Evolutionary conservation across 108 stramenopile genomes (phyloP).

Genomic region (Cyclostephanos tholiformis): DNA sequence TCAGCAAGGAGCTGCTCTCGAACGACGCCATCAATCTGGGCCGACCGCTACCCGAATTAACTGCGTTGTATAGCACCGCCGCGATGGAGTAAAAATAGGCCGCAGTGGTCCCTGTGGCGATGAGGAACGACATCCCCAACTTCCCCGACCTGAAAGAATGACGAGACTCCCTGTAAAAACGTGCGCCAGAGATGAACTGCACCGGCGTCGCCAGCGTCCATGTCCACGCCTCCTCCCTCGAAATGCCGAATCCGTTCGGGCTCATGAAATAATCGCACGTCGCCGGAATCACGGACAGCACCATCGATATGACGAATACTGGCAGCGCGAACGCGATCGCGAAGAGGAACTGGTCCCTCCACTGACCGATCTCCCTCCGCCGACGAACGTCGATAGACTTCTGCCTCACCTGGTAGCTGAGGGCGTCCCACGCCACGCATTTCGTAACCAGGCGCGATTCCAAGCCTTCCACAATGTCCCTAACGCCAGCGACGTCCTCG

Average conservation of each 20-base stretch:
- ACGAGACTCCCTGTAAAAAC: conserved; percentile 76
- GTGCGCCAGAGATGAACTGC: conserved; percentile 75
- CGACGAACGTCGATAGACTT: conserved; percentile 47
- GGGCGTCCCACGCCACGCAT: conserved; percentile 38
- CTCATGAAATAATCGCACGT: conserved; percentile 33
- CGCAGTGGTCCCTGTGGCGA: conserved; percentile 82
- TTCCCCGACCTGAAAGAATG: conserved; percentile 55
- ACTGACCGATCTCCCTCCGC: conserved; percentile 41
- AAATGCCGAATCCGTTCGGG: conserved; percentile 22
- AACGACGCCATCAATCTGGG: conserved; percentile 65
- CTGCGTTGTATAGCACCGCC: conserved; percentile 49
- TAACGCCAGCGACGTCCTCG: conserved; percentile 31
- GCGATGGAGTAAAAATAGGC: conserved; percentile 74
- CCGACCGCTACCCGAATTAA: conserved; percentile 14
- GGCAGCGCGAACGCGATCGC: conserved; percentile 54
- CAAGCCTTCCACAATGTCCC: conserved; percentile 43
- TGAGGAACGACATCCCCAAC: conserved; percentile 84
- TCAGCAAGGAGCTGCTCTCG: conserved; percentile 73
- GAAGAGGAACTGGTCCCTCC: conserved; percentile 54
- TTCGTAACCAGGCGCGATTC: conserved; percentile 14
- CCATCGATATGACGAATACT: conserved; percentile 62
- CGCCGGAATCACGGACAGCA: conserved; percentile 29
- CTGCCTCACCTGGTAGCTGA: conserved; percentile 50
- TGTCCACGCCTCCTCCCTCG: conserved; percentile 53
- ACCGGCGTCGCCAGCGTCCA: conserved; percentile 78